Conservation (phyloP, 1,139 yeast species). For the Yarrowia galli region DNA sequence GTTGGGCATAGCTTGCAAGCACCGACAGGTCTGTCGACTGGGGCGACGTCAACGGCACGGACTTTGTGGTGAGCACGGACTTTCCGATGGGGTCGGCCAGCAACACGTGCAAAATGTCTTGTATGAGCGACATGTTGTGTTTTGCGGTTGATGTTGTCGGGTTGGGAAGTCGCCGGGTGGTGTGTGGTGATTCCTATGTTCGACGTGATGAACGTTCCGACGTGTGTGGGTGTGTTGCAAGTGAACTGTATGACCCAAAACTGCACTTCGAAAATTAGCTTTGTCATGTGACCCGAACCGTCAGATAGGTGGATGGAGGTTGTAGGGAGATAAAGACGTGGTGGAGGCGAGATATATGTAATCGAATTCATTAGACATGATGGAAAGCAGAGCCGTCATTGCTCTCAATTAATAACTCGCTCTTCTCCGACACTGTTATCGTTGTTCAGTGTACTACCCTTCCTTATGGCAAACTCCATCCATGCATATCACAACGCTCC, state of each 20-base stretch:
- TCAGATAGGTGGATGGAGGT: background rate
- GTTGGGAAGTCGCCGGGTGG: too few relatives aligned
- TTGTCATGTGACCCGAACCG: conserved; percentile 19
- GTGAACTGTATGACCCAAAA: conserved; percentile 11
- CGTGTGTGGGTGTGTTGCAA: conserved; percentile 3
- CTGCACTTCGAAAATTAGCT: conserved; percentile 17
- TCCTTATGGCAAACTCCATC: too few relatives aligned
- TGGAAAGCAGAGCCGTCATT: too few relatives aligned
- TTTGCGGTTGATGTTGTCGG: background rate
- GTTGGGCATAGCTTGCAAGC: conserved; percentile 28
- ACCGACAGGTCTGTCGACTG: conserved; percentile 24
- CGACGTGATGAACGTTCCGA: conserved; percentile 33
- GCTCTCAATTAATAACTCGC: too few relatives aligned
- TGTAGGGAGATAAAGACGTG: background rate
- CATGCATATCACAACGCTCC: conserved; percentile 7
- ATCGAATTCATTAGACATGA: too few relatives aligned
- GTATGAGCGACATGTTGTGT: conserved; percentile 32
- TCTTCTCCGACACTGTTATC: too few relatives aligned
- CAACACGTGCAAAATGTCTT: conserved; percentile 34
- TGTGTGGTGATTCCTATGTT: conserved; percentile 5
- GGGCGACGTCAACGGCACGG: conserved; percentile 32
- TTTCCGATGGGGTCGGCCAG: conserved; percentile 17
- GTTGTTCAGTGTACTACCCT: too few relatives aligned
- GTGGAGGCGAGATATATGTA: too few relatives aligned
- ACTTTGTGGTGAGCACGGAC: conserved; percentile 4